Evolutionary conservation across 139 green algal species (phyloP).

Genomic region (Coelastrella sp.): DNA sequence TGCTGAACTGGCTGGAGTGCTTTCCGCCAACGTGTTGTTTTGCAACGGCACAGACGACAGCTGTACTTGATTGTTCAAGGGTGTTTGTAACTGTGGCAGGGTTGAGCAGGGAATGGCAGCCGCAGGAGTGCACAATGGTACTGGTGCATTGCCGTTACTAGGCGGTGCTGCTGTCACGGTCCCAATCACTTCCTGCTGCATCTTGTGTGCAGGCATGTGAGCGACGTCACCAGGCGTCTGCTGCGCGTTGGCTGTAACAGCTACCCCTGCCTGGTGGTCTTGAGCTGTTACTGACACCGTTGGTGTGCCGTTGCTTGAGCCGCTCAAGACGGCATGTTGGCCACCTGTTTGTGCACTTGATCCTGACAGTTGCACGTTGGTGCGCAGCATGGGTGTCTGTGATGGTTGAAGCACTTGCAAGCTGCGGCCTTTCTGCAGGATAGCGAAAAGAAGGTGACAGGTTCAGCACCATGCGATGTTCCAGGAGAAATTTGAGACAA

Average conservation of each 20-base stretch:
- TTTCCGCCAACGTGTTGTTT: background rate
- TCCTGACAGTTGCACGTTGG: background rate
- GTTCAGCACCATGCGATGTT: background rate
- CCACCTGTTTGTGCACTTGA: background rate
- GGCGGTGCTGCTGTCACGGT: no score
- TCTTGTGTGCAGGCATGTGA: no score
- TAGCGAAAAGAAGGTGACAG: background rate
- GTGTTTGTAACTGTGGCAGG: background rate
- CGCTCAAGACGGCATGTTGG: background rate
- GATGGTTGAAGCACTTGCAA: slow-evolving; percentile 16
- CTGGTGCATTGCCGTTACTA: background rate
- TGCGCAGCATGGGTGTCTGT: background rate
- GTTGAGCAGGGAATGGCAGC: background rate
- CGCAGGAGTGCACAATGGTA: background rate
- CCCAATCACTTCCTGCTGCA: no score
- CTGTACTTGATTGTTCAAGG: background rate
- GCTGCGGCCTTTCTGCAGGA: slow-evolving; percentile 1
- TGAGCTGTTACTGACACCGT: no score
- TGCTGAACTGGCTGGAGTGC: background rate
- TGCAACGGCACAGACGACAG: background rate
- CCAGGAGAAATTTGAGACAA: background rate
- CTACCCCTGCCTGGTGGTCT: no score
- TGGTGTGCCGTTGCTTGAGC: no score
- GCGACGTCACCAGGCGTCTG: no score
- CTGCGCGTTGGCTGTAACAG: no score